Base-by-base conservation (phyloP, 179 eudicot genomes). In the Heliamphora pulchella region DNA sequence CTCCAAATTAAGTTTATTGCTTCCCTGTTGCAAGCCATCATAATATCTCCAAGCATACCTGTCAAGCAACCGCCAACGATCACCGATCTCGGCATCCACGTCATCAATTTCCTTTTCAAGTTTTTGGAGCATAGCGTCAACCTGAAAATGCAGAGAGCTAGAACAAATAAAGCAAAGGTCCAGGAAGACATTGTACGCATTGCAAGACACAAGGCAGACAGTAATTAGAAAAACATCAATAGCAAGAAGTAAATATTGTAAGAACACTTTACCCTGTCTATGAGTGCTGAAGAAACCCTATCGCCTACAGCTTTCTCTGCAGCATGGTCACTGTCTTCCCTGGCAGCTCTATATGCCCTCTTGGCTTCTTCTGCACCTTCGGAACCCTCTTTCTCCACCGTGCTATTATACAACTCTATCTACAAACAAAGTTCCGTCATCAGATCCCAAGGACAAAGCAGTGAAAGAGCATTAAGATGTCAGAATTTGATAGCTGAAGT, bases 71-170 rank as follows among this genome's bases (percentile, higher is more conserved):
- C 87, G 87, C 95, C 94, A 93, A 53, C 94, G 87, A 78, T 94
- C 92, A 61, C 98, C 98, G 86, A 94, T 94, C 80, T 86, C 86
- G 41, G 96, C 94, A 90, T 94, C 98, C 67, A 96, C 99, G 78
- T 91, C 97, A 90, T 96, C 98, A 71, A 96, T 92, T 86, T 96
- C 99, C 82, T 94, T 94, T 81, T 94, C 98, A 84, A 96, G 97
- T 65, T 89, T 89, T 57, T 93, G 97, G 81, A 94, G 98, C 98
- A 94, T 91, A 48, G 90, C 91, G 87, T 93, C 98, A 81, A 94
- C 96, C 98, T 94, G 82, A 54, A 82, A 62, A 20, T 20, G 22
- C 22, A 20, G 22, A 20, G 22, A 20, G 22, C 22, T 39, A 53
- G 8, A 11, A 17, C 47, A 17, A n/a, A 17, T 58, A 31, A 17